Percentiles rank a stretch among this genome's conserved stretches.
Evolutionary conservation across 2,329 filamentous ascomycete genomes (phyloP).

Genomic region (Zymoseptoria ardabiliae): DNA sequence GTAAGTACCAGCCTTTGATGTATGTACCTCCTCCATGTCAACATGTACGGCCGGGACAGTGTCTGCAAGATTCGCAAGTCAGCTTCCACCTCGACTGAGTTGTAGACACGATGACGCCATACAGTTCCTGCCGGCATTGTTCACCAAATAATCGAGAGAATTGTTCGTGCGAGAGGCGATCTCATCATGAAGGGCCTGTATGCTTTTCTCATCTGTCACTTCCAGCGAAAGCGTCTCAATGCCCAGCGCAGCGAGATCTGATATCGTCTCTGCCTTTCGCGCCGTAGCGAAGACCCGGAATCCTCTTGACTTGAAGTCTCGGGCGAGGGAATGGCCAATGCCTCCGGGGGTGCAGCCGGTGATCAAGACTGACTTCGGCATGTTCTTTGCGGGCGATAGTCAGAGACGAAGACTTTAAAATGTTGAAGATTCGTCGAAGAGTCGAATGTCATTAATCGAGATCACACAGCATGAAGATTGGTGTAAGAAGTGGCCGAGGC

Average conservation of each 20-base stretch:
- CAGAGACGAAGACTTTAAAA: too few species aligned
- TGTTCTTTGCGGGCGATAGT: too few species aligned
- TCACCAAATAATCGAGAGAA: slow-evolving; percentile 50
- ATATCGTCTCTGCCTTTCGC: slow-evolving; percentile 43
- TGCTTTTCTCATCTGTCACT: slow-evolving; percentile 44
- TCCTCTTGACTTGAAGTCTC: slow-evolving; percentile 46
- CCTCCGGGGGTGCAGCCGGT: slow-evolving; percentile 45
- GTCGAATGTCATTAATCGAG: too few species aligned
- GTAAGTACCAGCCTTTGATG: too few species aligned
- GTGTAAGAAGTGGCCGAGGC: too few species aligned
- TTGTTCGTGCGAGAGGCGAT: slow-evolving; percentile 42
- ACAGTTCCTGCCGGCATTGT: slow-evolving; percentile 53
- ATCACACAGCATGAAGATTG: too few species aligned
- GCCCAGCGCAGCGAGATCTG: slow-evolving; percentile 42
- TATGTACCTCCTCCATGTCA: slow-evolving; percentile 39
- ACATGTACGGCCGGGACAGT: slow-evolving; percentile 47
- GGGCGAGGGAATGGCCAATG: slow-evolving; percentile 52
- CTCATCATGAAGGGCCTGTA: slow-evolving; percentile 40
- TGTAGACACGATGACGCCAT: too few species aligned
- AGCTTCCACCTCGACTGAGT: too few species aligned
- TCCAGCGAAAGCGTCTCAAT: slow-evolving; percentile 51
- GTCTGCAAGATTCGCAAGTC: too few species aligned
- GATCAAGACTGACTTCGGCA: slow-evolving; percentile 27
- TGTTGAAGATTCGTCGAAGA: too few species aligned
- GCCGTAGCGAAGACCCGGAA: slow-evolving; percentile 53